A percentile compares a stretch with the other conserved stretches of the same genome.
phyloP scores from a whole-genome alignment of 257 asterid species.

The Misopates orontium region DNA sequence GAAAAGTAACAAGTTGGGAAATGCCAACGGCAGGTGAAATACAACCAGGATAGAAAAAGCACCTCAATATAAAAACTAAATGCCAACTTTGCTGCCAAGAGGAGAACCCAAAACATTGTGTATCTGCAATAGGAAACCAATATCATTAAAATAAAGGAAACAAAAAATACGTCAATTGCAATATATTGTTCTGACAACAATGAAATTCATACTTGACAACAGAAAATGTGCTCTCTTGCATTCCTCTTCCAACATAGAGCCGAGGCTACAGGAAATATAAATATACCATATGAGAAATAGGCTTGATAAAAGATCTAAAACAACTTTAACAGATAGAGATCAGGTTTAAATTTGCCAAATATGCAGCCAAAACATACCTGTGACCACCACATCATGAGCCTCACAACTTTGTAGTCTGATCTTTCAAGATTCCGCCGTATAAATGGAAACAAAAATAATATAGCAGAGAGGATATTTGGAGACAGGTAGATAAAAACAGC shows the following conservation, averaged over 20 bases:
- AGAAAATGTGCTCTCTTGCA: slow-evolving; percentile 93
- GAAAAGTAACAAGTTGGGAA: slow-evolving; percentile 10
- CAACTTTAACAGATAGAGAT: slow-evolving; percentile 12
- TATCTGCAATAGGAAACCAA: slow-evolving; percentile 53
- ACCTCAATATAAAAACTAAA: slow-evolving; percentile 92
- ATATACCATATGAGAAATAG: slow-evolving; percentile 18
- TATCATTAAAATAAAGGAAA: slow-evolving; percentile 20
- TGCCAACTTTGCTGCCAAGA: slow-evolving; percentile 83
- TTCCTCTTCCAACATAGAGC: slow-evolving; percentile 98
- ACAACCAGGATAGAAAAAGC: slow-evolving; percentile 25
- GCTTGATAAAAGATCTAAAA: slow-evolving; percentile 9
- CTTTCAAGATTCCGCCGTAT: slow-evolving; percentile 85
- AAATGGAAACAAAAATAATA: slow-evolving; percentile 76
- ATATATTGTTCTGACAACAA: slow-evolving; percentile 28
- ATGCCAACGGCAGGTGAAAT: slow-evolving; percentile 11
- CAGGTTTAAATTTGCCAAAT: slow-evolving; percentile 24
- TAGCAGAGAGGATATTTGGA: slow-evolving; percentile 87
- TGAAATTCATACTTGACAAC: slow-evolving; percentile 65
- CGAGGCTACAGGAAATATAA: slow-evolving; percentile 69
- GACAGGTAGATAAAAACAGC: slow-evolving; percentile 83
- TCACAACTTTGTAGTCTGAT: slow-evolving; percentile 77
- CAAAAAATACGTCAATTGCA: slow-evolving; percentile 13
- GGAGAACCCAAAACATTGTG: slow-evolving; percentile 90
- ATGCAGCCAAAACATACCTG: slow-evolving; percentile 55
- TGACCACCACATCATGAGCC: slow-evolving; percentile 99